Evolutionary conservation across 1,284 basidiomycete genomes (phyloP), one percentile per base, ranked within the genome.

Genomic region (Cutaneotrichosporon sp.): DNA sequence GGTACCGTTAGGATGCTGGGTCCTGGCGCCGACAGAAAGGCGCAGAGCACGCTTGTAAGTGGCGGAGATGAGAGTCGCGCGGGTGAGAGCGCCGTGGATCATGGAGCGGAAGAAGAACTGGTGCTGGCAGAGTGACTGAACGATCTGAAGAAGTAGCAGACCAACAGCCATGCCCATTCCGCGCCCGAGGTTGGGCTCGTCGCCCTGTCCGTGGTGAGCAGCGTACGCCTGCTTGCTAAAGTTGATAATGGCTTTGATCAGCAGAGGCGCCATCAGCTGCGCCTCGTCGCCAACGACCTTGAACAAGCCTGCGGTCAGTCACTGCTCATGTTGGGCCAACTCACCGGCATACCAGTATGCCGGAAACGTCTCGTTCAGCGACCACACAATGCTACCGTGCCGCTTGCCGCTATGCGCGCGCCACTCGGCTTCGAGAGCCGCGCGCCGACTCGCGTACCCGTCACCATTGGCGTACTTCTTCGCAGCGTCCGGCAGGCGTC

Each of bases 41-140:
- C 76, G 74, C 44, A 89, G 79, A 2, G 84, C 81, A 23, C 86
- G 83, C 56, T 84, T 82, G 75, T 88, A 91, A 21, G 89, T 81
- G 0, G 84, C 84, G 40, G 81, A 80, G 51, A 87, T 88, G 40
- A 92, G 78, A 1, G 86, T 83, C 0, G 83, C 83, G 41, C 88
- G 80, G 0, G 82, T 79, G 23, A 89, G 76, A 4, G 87, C 81
- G 33, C 87, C 87, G 0, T 82, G 82, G 12, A 79, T 76, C 84
- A 86, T 86, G 1, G 84, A 83, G 26, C 84, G 79, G 81, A 84
- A 88, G 77, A 88, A 88, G 73, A 86, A 88, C 78, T 86, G 67
- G 49, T 86, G 83, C 55, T 83, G 81, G 58, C 79, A 79, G 17
- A 86, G 68, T 49, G 80, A 83, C 2, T 82, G 73, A 14, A 78